Evolutionary conservation across 306 rosid genomes (phyloP), one percentile per base, ranked within the genome.

Genomic region (Acacia melanoxylon): DNA sequence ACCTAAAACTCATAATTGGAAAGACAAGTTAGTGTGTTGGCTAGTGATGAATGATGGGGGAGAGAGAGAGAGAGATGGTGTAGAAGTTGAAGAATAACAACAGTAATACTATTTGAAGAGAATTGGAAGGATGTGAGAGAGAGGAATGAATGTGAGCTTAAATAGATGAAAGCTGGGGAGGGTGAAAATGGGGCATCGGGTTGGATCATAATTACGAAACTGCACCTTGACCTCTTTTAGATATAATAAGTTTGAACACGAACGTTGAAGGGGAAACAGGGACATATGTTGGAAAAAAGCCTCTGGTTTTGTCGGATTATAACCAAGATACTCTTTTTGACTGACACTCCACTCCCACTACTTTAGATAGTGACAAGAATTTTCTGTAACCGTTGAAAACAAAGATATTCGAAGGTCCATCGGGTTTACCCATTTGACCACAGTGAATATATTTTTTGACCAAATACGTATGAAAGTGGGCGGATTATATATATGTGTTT

Each of bases 291-390:
- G 93, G 88, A 69, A 86, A 89, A 87, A 88, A 75, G 92, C 72
- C 83, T 83, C 86, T 86, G 94, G 90, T 90, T 90, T 93, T 93
- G 99, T 96, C 98, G 97, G 98, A 68, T 91, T 89, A 69, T 80
- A 82, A 81, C 79, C 77, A 67, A 83, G 89, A 81, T 88, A 83
- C 85, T 91, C 90, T 87, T 90, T 85, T 87, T 85, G 89, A 85
- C 90, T 86, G 91, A 86, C 90, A 81, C 87, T 79, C 86, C 13
- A 74, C 22, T 37, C 8, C 52, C 52, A 5, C 58, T 29, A 74
- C 82, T 82, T 73, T 68, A 75, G 83, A 89, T 42, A 80, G 87
- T 78, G 81, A 83, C 88, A 78, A 86, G 72, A 72, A 72, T 74
- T 72, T 80, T 80, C 87, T 86, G 86, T 51, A 10, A 49, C 63